Evolutionary conservation across 2,329 filamentous ascomycete genomes (phyloP).

Genomic region (Cryphonectria nitschkei): DNA sequence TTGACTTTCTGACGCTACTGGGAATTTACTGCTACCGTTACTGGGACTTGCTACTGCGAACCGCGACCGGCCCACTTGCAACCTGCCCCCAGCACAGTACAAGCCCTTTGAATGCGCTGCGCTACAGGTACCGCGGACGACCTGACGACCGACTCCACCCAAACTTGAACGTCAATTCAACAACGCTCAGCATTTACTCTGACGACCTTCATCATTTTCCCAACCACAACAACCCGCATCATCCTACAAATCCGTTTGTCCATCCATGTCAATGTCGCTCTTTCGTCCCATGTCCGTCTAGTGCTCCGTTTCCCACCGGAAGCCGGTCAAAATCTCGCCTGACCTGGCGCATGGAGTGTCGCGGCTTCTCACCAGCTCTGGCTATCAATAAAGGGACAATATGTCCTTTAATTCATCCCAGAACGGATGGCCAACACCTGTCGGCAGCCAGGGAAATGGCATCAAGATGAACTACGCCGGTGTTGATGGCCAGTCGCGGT

Average conservation of each 20-base stretch:
- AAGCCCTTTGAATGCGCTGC: neutral
- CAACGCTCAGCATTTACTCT: slow-evolving; percentile 54
- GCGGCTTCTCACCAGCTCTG: slow-evolving; percentile 48
- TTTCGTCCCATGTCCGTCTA: slow-evolving; percentile 55
- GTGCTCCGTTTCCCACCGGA: slow-evolving; percentile 48
- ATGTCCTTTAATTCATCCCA: slow-evolving; percentile 72
- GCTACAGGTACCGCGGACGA: neutral
- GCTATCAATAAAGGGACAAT: slow-evolving; percentile 54
- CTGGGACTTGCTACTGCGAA: neutral
- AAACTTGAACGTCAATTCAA: slow-evolving; percentile 59
- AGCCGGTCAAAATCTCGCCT: slow-evolving; percentile 55
- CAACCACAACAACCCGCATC: slow-evolving; percentile 41
- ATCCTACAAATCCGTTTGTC: slow-evolving; percentile 44
- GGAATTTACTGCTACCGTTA: neutral
- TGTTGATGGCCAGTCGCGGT: slow-evolving; percentile 62
- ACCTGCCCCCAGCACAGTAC: neutral
- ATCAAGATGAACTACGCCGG: slow-evolving; percentile 58
- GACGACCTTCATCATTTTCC: slow-evolving; percentile 55
- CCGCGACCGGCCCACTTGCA: slow-evolving; percentile 1
- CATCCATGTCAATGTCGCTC: slow-evolving; percentile 59
- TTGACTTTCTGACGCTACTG: neutral
- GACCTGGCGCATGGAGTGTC: slow-evolving; percentile 60
- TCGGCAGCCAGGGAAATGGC: slow-evolving; percentile 51
- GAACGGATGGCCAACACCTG: slow-evolving; percentile 65
- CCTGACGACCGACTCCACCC: slow-evolving; percentile 33